Evolutionary conservation across 768 basidiomycete genomes (phyloP), one percentile per base, ranked within the genome.

Genomic region (Cubamyces lactineus): DNA sequence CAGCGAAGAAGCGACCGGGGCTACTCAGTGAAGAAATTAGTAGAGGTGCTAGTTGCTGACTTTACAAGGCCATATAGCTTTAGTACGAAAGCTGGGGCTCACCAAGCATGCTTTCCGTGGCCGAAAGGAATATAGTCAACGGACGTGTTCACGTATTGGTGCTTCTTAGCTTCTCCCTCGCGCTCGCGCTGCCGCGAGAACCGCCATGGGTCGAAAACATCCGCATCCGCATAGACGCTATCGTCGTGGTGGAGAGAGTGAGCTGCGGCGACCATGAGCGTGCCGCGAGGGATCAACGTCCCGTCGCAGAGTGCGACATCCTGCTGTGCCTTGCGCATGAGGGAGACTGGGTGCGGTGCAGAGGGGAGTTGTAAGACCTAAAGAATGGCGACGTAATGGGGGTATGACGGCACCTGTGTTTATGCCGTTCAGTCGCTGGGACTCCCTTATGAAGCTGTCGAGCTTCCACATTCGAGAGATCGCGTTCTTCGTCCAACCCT

Each of bases 361-460:
- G 54, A 26, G n/a, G 54, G 23, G n/a, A 12, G 15, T 3, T 16
- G 7, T 5, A 6, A 34, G 34, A 9, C 34, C 4, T 19, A 4
- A 8, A 15, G 24, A 2, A 6, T 17, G 7, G 42, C n/a, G 19
- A 1, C 4, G 17, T 19, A 13, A 5, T 8, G 26, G 3, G 11
- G 34, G 6, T 0, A 11, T 3, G 7, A 7, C 28, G 28, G 28
- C 62, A 78, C 77, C 23, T n/a, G 63, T 55, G 34, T 64, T 69
- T 26, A 69, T 61, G 2, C 76, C 75, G 23, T 69, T 71, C 17
- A 73, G 55, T 5, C 77, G 70, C 53, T 74, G 73, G 5, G 75
- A 76, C 55, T 82, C 81, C 34, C 76, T 75, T 19, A 81, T 58
- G 64, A 81, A 80, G 59, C 80, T 82, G 56, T 81, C 80, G 15